A percentile compares a stretch with the other conserved stretches of the same genome.
Conservation (phyloP, 2,329 filamentous ascomycete genomes). For the Coniochaeta pulveracea region DNA sequence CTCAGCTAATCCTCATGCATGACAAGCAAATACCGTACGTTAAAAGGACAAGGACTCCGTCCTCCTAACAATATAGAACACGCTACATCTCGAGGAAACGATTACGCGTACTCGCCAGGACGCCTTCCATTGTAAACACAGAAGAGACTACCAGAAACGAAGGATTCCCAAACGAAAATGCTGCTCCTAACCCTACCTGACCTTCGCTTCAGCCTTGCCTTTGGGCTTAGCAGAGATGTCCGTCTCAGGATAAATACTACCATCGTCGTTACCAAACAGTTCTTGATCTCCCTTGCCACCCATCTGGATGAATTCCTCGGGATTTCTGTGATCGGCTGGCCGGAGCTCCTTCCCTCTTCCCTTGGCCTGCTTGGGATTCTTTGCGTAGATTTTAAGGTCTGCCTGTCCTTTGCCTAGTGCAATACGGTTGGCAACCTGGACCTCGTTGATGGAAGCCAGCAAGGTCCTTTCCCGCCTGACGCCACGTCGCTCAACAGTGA, state of each 20-base stretch:
- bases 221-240: constrained; percentile 19
- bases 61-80: no score
- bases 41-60: no score
- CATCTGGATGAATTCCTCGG: constrained; percentile 71
- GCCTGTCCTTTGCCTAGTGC: constrained; percentile 40
- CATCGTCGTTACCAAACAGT: constrained; percentile 56
- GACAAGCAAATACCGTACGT: no score
- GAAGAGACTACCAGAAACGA: no score
- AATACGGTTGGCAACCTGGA: constrained; percentile 43
- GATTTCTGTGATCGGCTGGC: constrained; percentile 55
- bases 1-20: no score
- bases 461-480: constrained; percentile 74
- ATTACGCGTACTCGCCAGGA: no score
- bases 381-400: constrained; percentile 61
- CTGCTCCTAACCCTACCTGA: constrained; percentile 8
- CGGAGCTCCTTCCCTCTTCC: constrained; percentile 41
- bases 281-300: constrained; percentile 78
- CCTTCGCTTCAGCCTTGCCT: constrained; percentile 14
- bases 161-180: no score
- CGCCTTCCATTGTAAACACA: no score
- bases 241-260: constrained; percentile 34
- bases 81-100: no score
- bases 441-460: constrained; percentile 69
- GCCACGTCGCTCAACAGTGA: constrained; percentile 79
- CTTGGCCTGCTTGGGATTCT: constrained; percentile 46